phyloP scores from a whole-genome alignment of 2,329 filamentous ascomycete genomes.

The Colletotrichum sp. region DNA sequence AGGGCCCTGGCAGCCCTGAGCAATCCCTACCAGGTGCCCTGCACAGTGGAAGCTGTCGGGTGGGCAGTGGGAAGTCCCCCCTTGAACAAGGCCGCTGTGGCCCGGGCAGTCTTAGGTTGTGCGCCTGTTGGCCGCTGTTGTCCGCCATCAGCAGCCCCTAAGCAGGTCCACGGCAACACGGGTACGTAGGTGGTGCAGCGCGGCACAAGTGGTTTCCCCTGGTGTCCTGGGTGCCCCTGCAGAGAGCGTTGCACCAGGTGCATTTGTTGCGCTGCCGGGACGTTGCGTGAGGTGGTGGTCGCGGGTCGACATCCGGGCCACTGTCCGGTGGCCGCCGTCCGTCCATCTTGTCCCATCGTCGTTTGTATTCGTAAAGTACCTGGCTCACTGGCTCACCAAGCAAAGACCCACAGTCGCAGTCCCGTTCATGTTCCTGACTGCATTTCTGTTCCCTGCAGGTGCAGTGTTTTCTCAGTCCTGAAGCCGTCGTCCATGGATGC shows the following conservation, averaged over 20 bases:
- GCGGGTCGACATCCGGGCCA: background rate
- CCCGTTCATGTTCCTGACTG: background rate
- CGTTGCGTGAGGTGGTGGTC: background rate
- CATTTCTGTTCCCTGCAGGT: background rate
- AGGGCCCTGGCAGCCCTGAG: background rate
- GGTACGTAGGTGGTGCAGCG: too few species aligned
- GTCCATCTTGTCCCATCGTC: background rate
- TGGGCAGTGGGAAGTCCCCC: background rate
- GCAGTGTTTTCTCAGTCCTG: background rate
- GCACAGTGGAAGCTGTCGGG: background rate
- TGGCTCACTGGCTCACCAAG: background rate
- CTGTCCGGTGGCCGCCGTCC: background rate
- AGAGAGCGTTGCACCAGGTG: background rate
- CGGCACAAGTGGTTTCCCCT: too few species aligned
- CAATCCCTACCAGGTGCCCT: background rate
- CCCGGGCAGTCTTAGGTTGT: background rate
- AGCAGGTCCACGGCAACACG: too few species aligned
- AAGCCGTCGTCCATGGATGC: background rate
- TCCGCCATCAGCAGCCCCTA: background rate
- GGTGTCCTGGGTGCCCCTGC: background rate
- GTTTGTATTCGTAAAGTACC: background rate
- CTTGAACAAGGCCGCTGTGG: background rate
- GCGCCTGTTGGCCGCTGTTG: background rate
- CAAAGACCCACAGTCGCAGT: background rate
- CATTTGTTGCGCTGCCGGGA: background rate